Base-by-base conservation (phyloP, 2,329 filamentous ascomycete species). In the Penicillium sp. region DNA sequence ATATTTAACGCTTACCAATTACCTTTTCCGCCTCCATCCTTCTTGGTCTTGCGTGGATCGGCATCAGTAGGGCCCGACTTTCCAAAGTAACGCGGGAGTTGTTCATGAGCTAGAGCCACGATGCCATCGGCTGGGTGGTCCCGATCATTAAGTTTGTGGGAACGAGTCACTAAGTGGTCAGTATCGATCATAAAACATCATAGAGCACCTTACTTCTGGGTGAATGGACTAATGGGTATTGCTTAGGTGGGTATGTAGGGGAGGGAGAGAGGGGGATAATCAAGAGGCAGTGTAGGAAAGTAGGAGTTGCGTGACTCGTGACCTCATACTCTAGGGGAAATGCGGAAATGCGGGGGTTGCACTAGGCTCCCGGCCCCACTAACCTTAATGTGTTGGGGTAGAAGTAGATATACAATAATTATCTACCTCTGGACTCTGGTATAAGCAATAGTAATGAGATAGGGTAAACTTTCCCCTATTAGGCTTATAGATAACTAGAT, bases 31-130 rank as follows among this genome's bases (percentile, higher is more conserved):
- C 85, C 89, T 61, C 93, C 93, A 70, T 96, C 90, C 82, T 99
- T 99, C 87, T 99, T 99, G 72, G 89, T 88, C 82, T 95, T 94
- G 76, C 90, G 92, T 58, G 94, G 93, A 71, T 96, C 90, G 65
- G 82, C 81, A 70, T 92, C 92, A 67, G 85, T 81, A 71, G 89
- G 88, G 64, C 93, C 93, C 57, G 85, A 79, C 80, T 97, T 97
- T 76, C 85, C 91, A 75, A 97, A 97, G 85, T 89, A 97, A 71
- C 92, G 90, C 70, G 94, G 93, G 26, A 96, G 79, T 68, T 88
- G 84, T 65, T 94, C 89, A 62, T 89, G 81, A 49, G 81, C 75
- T 58, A 85, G 81, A 50, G 81, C 75, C 58, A 85, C 86, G 55
- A 85, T 86, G 72, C 89, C 89, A 67, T 94, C 89, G 67, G 84